Base-by-base conservation (phyloP, 108 stramenopile species). In the Discostella pseudostelligera region DNA sequence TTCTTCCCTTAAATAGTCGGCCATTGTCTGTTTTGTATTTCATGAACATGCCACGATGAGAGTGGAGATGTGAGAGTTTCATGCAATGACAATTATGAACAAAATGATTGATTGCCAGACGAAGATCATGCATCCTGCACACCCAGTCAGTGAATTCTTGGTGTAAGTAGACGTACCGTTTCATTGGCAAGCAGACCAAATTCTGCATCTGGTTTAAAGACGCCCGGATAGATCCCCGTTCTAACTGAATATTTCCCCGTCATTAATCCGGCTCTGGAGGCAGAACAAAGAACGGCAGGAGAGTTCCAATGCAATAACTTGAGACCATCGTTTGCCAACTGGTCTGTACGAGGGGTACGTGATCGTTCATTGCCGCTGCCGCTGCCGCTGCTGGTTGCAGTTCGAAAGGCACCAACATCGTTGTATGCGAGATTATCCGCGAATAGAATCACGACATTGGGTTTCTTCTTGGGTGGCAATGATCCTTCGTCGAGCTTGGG, bases 361-460 rank as follows among this genome's bases (percentile, higher is more conserved):
- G 50, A 48, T 22, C 2, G 16, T 8, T 1, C 17, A 6, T 63
- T 29, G 7, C 24, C 26, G 39, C 25, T 62, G 12, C 4, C 57
- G 5, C 32, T 5, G 32, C 32, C 32, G 32, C 32, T 5, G 16
- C 61, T 73, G 11, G 62, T 59, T 60, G 62, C 62, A 20, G 29
- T 49, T 51, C 29, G 72, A 59, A 84, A 84, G 28, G 49, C 62
- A 13, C 80, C 81, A 8, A 86, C 67, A 56, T 89, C 88, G 39
- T 81, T 70, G 50, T 81, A 84, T n/a, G 70, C 85, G 16, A 89
- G 72, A 56, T 89, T 86, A 53, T 89, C 88, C 13, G 87, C 87
- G 37, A 88, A 78, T 0, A 88, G 62, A 56, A 88, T 58, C 11
- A 88, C 65, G n/a, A 88, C 56, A 47, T 86, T 88, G 14, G 84